phyloP scores from a whole-genome alignment of 2,329 filamentous ascomycete genomes.

The Aspergillus awamori region DNA sequence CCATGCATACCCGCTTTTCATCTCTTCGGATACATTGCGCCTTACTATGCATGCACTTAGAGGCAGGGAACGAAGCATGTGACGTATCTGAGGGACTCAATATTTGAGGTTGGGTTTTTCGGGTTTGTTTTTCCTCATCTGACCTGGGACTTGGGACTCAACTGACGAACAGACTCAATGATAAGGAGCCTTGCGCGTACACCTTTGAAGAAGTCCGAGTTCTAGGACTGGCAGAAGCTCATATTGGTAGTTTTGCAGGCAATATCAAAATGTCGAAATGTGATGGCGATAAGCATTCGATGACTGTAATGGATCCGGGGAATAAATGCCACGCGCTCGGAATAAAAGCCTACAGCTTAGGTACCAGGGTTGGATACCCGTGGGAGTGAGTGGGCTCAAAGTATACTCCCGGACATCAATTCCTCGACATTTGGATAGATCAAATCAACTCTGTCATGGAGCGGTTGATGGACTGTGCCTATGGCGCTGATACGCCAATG shows the following conservation, averaged over 20 bases:
- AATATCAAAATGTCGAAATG: neutral
- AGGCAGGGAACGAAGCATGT: conserved; percentile 1
- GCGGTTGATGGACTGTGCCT: neutral
- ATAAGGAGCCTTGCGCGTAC: neutral
- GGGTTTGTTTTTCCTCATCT: neutral
- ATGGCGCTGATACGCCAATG: conserved; percentile 11
- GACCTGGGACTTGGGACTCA: neutral
- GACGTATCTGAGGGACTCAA: neutral
- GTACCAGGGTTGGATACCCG: conserved; percentile 5
- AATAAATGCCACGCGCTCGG: conserved; percentile 5
- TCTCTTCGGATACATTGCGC: neutral
- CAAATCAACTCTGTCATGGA: conserved; percentile 3
- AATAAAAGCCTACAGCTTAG: neutral
- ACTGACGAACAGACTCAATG: neutral
- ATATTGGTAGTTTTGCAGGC: neutral
- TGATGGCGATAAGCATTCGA: neutral
- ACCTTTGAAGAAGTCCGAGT: neutral
- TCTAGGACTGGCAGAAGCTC: neutral
- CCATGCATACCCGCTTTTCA: conserved; percentile 1
- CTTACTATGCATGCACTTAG: neutral
- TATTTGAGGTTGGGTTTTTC: neutral
- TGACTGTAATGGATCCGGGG: neutral
- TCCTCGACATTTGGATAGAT: conserved; percentile 6
- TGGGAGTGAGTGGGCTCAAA: neutral
- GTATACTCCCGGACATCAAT: conserved; percentile 5